Evolutionary conservation across 257 asterid species (phyloP), one percentile per base, ranked within the genome.

Genomic region (Scutellaria minor): DNA sequence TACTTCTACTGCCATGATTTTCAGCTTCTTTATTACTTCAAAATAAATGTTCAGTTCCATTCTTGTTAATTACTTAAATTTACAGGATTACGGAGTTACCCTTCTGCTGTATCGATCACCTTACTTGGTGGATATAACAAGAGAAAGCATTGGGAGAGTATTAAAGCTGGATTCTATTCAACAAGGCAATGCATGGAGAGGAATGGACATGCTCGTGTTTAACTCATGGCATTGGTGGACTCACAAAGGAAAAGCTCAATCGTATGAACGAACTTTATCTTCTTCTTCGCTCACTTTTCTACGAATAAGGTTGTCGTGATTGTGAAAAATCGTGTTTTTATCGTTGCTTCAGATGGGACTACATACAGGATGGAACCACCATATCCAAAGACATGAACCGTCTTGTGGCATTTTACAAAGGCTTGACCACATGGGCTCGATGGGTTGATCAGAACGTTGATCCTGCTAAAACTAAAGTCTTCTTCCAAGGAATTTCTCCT

Each of bases 181-280:
- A 58, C 93, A 85, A 80, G 96, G 96, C 57, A 76, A 82, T 62
- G 87, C 88, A 18, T 90, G 96, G 96, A 74, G 39, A 79, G 95
- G 95, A 51, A 90, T 86, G 96, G 96, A 90, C 71, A 77, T 88
- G 89, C 85, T 90, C 47, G 71, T 90, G 14, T 90, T 90, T 71
- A 88, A 90, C 66, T 57, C 95, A 5, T 90, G 95, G 93, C 96
- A 90, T 85, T 90, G 96, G 96, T 90, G 96, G 96, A 88, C 95
- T 63, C 96, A 90, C 81, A 86, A 79, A 56, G 96, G 96, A 47
- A 74, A 57, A 11, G 78, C 77, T 44, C 93, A 90, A 82, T 66
- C 87, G 96, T 90, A 83, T 2, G 83, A 13, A 15, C 40, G 10
- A 48, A 27, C 18, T 2, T 37, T 11, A 18, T 0, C 56, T 13